Percentiles rank a stretch among this genome's conserved stretches.
Evolutionary conservation across 768 basidiomycete genomes (phyloP).

Genomic region (Plicaturopsis crispa): DNA sequence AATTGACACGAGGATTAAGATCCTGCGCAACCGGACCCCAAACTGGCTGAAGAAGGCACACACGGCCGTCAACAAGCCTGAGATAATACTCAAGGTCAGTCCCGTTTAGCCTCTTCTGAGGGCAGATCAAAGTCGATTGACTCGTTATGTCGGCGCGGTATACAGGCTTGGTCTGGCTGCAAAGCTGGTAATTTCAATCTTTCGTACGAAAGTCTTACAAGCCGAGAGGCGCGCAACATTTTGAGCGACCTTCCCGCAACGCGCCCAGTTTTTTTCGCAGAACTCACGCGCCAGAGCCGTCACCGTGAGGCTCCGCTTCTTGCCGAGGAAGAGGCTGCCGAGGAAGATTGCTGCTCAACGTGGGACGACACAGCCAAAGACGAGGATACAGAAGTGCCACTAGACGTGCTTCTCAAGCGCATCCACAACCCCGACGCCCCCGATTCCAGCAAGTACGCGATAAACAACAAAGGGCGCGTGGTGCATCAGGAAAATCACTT

Average conservation of each 20-base stretch:
- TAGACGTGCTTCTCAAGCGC: not conserved
- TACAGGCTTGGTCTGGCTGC: no score
- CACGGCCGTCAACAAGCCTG: not conserved
- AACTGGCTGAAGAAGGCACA: not conserved
- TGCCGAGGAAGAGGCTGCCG: not conserved
- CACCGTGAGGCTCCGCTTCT: not conserved
- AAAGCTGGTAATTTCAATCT: not conserved
- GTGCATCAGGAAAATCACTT: no score
- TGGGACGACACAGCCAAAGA: not conserved
- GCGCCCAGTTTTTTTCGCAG: not conserved
- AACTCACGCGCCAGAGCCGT: not conserved
- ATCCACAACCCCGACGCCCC: not conserved
- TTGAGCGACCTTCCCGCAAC: conserved; percentile 1
- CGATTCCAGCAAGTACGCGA: no score
- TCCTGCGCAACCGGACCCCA: conserved; percentile 8
- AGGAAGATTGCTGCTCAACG: not conserved
- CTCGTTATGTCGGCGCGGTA: no score
- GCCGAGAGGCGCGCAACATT: not conserved
- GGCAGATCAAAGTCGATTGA: not conserved
- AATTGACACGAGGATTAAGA: conserved; percentile 14
- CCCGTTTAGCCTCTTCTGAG: not conserved
- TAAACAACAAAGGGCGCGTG: no score
- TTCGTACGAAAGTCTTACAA: conserved; percentile 1
- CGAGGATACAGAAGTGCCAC: not conserved
- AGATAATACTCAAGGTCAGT: conserved; percentile 1